These are phyloP conservation scores for Arthrobotrys pseudoclavata DNA, from an alignment of 2,329 filamentous ascomycete genomes.

Conservation along the genomic window DNA sequence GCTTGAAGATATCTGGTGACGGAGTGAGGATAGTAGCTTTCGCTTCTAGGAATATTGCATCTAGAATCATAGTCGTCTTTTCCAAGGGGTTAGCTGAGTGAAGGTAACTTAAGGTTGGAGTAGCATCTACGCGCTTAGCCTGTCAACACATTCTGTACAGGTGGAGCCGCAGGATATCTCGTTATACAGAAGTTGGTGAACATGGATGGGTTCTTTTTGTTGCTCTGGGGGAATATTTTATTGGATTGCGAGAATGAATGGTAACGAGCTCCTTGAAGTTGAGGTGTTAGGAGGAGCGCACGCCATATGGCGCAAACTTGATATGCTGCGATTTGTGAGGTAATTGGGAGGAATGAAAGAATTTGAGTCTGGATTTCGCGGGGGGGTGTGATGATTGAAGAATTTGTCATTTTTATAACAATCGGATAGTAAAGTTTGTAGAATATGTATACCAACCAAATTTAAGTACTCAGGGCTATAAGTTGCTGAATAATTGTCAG, in stretches of 20 bases:
- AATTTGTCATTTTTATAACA: background rate
- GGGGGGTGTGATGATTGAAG: background rate
- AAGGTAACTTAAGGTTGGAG: background rate
- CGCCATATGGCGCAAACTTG: conserved; percentile 15
- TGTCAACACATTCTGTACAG: background rate
- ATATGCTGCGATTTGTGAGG: conserved; percentile 10
- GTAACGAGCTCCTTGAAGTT: conserved; percentile 3
- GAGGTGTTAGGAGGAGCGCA: background rate
- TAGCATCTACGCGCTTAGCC: background rate
- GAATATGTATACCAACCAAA: too few relatives aligned
- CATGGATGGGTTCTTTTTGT: background rate
- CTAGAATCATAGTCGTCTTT: conserved; percentile 4
- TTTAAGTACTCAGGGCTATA: too few relatives aligned
- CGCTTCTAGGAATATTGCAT: background rate
- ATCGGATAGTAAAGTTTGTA: too few relatives aligned
- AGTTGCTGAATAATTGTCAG: too few relatives aligned
- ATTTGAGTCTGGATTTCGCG: conserved; percentile 18
- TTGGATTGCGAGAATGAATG: background rate
- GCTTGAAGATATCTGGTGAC: background rate
- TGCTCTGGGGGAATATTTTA: background rate
- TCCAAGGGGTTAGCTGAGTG: background rate
- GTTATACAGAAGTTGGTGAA: conserved; percentile 7
- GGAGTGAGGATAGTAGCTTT: background rate
- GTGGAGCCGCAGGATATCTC: background rate
- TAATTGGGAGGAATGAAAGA: conserved; percentile 22